Evolutionary conservation across 768 basidiomycete species (phyloP).

Genomic region (Exsudoporus frostii): DNA sequence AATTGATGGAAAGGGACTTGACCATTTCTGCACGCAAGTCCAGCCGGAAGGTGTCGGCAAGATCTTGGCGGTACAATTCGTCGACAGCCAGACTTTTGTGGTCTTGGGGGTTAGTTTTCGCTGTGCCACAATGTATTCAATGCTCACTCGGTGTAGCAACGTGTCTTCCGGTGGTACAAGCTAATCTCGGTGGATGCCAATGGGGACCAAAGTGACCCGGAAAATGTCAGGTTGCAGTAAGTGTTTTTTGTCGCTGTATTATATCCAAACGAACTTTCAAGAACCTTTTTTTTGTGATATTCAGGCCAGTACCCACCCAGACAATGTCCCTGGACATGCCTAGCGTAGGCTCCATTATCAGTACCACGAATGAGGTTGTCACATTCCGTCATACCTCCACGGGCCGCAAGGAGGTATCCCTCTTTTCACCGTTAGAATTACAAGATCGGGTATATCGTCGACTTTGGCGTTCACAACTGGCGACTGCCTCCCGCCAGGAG

Average conservation of each 20-base stretch:
- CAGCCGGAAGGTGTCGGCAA: constrained; percentile 20
- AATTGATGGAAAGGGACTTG: not conserved
- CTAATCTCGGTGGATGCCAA: constrained; percentile 10
- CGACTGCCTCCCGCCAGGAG: constrained; percentile 1
- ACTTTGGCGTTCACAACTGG: constrained; percentile 22
- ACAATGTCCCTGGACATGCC: constrained; percentile 9
- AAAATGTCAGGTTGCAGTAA: constrained; percentile 17
- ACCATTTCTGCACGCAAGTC: constrained; percentile 9
- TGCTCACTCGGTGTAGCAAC: constrained; percentile 11
- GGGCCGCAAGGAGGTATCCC: constrained; percentile 18
- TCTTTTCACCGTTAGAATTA: constrained; percentile 5
- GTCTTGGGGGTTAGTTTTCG: constrained; percentile 25
- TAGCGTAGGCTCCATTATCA: constrained; percentile 5
- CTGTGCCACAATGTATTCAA: not conserved
- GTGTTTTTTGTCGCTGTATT: not conserved
- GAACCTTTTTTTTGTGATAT: constrained; percentile 1
- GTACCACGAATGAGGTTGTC: constrained; percentile 13
- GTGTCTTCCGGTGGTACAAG: constrained; percentile 20
- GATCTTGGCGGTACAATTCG: constrained; percentile 20
- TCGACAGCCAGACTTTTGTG: constrained; percentile 21
- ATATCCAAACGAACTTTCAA: constrained; percentile 5
- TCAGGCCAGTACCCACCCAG: constrained; percentile 10
- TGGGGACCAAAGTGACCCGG: constrained; percentile 4
- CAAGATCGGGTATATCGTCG: constrained; percentile 7
- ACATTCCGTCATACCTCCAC: constrained; percentile 19